phyloP scores from a whole-genome alignment of 1,139 yeast genomes.

The Wickerhamiella infanticola region DNA sequence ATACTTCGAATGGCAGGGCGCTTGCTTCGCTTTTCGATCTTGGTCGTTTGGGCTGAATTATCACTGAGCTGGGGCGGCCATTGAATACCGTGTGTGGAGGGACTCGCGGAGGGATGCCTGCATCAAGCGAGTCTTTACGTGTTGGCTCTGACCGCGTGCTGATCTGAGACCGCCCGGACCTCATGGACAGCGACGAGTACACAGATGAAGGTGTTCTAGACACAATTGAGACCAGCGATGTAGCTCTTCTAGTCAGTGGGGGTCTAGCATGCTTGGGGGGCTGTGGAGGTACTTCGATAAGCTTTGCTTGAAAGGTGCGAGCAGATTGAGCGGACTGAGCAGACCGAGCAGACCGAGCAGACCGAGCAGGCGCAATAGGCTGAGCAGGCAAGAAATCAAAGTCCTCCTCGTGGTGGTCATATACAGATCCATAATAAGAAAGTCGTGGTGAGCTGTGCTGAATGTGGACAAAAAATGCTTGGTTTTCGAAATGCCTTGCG shows the following conservation, averaged over 20 bases:
- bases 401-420: not conserved
- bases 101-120: constrained; percentile 13
- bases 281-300: no score
- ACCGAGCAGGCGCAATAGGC: no score
- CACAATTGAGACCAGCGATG: not conserved
- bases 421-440: not conserved
- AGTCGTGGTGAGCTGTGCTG: not conserved
- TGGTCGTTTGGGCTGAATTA: constrained; percentile 1
- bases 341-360: no score
- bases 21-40: not conserved
- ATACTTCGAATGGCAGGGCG: constrained; percentile 8
- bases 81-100: constrained; percentile 9
- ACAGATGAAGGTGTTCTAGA: constrained; percentile 3
- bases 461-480: constrained; percentile 1
- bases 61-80: constrained; percentile 2
- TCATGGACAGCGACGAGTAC: constrained; percentile 6
- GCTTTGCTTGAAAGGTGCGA: no score
- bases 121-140: constrained; percentile 6
- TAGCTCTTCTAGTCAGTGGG: not conserved
- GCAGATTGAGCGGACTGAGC: no score
- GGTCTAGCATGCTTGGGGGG: not conserved
- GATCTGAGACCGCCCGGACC: constrained; percentile 2
- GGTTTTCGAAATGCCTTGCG: constrained; percentile 1
- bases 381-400: not conserved
- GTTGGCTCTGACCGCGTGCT: constrained; percentile 1